Evolutionary conservation across 371 early-diverging fungal species (phyloP).

Genomic region (Mucor lusitanicus): DNA sequence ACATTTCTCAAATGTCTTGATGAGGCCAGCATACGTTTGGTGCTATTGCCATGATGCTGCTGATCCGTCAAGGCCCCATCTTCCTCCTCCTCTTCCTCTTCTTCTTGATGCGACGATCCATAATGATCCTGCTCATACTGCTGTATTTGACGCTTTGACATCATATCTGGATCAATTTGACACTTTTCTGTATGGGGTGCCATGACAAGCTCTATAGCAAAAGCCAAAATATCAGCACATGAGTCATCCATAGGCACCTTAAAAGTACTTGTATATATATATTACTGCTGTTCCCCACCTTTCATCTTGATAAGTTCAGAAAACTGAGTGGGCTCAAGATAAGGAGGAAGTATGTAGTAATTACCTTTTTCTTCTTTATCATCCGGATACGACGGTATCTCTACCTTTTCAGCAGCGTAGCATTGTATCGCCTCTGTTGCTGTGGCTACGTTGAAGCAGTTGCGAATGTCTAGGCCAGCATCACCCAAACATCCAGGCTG

Average conservation of each 20-base stretch:
- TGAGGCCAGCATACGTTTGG: constrained; percentile 28
- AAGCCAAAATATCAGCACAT: not conserved
- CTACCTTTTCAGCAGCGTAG: constrained; percentile 18
- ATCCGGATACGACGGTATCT: constrained; percentile 6
- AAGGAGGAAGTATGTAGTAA: not conserved
- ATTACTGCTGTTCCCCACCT: not conserved
- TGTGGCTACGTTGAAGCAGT: constrained; percentile 29
- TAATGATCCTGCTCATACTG: not conserved
- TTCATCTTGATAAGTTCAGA: constrained; percentile 4
- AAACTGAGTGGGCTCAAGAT: not conserved
- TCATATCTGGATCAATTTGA: constrained; percentile 12
- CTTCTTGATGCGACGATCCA: not conserved
- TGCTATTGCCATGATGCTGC: not conserved
- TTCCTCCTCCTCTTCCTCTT: not conserved
- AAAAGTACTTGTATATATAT: not conserved
- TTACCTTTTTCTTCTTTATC: constrained; percentile 1
- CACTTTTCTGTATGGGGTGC: constrained; percentile 23
- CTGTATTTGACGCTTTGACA: not conserved
- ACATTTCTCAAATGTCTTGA: constrained; percentile 24
- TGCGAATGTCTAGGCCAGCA: constrained; percentile 34
- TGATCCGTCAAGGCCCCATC: not conserved
- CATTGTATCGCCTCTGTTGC: constrained; percentile 28
- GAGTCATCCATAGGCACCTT: not conserved
- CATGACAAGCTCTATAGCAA: not conserved
- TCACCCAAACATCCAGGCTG: constrained; percentile 28